Evolutionary conservation across 306 rosid species (phyloP).

Genomic region (Prinsepia uniflora): DNA sequence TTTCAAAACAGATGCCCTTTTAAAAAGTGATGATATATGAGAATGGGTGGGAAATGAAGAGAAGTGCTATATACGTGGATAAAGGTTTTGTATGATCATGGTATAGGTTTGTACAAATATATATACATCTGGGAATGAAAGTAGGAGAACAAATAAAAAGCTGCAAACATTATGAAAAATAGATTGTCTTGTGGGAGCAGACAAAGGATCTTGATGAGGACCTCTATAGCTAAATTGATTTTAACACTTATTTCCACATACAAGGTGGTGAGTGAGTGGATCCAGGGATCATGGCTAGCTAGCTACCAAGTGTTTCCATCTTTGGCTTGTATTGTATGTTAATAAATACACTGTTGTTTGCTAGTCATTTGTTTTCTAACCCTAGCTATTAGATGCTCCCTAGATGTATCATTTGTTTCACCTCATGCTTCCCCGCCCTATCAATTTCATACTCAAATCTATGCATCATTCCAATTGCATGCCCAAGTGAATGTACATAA

Average conservation of each 20-base stretch:
- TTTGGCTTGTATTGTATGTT: constrained; percentile 13
- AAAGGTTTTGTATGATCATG: background rate
- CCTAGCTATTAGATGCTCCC: constrained; percentile 6
- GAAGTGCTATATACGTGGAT: too few relatives aligned
- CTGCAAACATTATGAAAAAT: constrained; percentile 12
- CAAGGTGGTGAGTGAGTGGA: background rate
- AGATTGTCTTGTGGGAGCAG: constrained; percentile 26
- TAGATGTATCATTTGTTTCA: background rate
- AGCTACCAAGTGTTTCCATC: constrained; percentile 9
- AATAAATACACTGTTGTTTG: constrained; percentile 17
- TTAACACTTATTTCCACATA: constrained; percentile 16
- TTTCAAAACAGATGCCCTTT: too few relatives aligned
- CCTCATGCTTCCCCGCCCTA: background rate
- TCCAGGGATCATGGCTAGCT: background rate
- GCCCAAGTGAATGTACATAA: background rate
- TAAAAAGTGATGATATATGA: too few relatives aligned
- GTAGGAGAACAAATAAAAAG: constrained; percentile 6
- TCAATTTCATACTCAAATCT: constrained; percentile 1
- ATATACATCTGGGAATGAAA: constrained; percentile 10
- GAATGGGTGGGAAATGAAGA: too few relatives aligned
- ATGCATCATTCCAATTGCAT: too few relatives aligned
- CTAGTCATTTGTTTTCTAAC: constrained; percentile 25
- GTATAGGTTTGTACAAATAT: background rate
- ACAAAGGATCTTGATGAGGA: constrained; percentile 25
- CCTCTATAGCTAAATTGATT: background rate